phyloP scores from a whole-genome alignment of 768 basidiomycete species.

The Lentinula sp. region DNA sequence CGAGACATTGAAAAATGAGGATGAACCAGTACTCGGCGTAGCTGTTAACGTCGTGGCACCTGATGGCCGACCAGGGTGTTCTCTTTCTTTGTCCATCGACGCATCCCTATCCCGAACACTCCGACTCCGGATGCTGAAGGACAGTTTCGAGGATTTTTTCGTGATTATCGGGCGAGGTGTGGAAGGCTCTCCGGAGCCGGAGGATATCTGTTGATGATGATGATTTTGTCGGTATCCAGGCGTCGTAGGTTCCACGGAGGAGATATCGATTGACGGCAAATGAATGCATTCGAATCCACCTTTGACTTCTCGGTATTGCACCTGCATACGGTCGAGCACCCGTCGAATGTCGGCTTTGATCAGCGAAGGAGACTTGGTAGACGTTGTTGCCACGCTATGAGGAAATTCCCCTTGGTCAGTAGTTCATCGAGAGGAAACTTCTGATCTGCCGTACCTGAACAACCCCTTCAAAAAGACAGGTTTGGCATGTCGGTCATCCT shows the following conservation, averaged over 20 bases:
- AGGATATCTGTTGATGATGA: constrained; percentile 36
- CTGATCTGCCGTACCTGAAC: constrained; percentile 60
- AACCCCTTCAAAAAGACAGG: constrained; percentile 94
- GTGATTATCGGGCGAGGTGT: constrained; percentile 48
- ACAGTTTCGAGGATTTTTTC: constrained; percentile 75
- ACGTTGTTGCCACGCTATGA: constrained; percentile 86
- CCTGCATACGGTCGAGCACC: constrained; percentile 91
- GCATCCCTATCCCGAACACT: constrained; percentile 28
- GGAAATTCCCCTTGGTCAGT: not conserved
- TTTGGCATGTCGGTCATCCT: constrained; percentile 76
- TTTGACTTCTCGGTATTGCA: constrained; percentile 88
- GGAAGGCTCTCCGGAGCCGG: constrained; percentile 46
- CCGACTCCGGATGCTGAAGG: constrained; percentile 52
- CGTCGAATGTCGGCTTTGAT: constrained; percentile 82
- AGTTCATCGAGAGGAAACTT: not conserved
- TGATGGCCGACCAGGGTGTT: constrained; percentile 29
- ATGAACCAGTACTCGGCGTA: constrained; percentile 73
- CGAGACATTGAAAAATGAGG: constrained; percentile 81
- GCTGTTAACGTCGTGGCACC: constrained; percentile 46
- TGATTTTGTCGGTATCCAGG: constrained; percentile 12
- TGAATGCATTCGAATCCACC: constrained; percentile 96
- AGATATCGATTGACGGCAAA: constrained; percentile 86
- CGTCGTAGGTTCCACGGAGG: constrained; percentile 47
- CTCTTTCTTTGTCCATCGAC: constrained; percentile 32
- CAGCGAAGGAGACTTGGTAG: constrained; percentile 74